Percentiles rank a stretch among this genome's conserved stretches.
Conservation (phyloP, 208 protist species). For the Paratrypanosoma confusum region DNA sequence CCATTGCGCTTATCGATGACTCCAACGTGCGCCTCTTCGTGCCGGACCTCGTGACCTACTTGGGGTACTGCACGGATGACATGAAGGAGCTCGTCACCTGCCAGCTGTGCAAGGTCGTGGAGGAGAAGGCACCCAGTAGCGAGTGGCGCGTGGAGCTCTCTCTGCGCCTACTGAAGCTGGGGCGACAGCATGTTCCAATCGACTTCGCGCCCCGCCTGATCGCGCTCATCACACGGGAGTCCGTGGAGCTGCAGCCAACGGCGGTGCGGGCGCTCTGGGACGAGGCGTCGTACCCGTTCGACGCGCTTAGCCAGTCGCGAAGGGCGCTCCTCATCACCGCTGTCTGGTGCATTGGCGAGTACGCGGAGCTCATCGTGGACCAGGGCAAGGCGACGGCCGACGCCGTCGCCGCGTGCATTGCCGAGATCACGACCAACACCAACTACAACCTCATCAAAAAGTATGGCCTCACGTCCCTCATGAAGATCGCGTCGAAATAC, state of each 20-base stretch:
- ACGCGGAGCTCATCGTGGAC: conserved; percentile 77
- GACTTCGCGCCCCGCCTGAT: conserved; percentile 80
- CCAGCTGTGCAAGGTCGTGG: conserved; percentile 88
- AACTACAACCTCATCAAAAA: conserved; percentile 68
- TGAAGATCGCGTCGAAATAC: conserved; percentile 90
- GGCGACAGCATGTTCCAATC: conserved; percentile 46
- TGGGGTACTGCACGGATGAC: conserved; percentile 85
- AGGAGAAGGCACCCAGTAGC: conserved; percentile 87
- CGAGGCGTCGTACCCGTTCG: conserved; percentile 59
- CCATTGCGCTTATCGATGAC: conserved; percentile 94
- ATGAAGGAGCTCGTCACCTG: conserved; percentile 90
- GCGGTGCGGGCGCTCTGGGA: conserved; percentile 86
- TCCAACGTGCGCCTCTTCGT: conserved; percentile 90
- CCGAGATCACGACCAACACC: conserved; percentile 63
- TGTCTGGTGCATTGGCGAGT: conserved; percentile 96
- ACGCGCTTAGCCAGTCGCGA: conserved; percentile 63
- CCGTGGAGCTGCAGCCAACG: conserved; percentile 80
- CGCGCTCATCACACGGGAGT: conserved; percentile 71
- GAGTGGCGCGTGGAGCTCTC: conserved; percentile 97
- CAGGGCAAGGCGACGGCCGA: conserved; percentile 8
- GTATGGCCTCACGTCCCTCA: conserved; percentile 89
- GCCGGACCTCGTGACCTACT: conserved; percentile 91
- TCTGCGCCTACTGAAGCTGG: conserved; percentile 84
- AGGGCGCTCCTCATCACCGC: conserved; percentile 86
- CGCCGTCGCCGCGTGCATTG: conserved; percentile 41